Evolutionary conservation across 148 eudicot genomes (phyloP).

Genomic region (Dysphania ambrosioides): DNA sequence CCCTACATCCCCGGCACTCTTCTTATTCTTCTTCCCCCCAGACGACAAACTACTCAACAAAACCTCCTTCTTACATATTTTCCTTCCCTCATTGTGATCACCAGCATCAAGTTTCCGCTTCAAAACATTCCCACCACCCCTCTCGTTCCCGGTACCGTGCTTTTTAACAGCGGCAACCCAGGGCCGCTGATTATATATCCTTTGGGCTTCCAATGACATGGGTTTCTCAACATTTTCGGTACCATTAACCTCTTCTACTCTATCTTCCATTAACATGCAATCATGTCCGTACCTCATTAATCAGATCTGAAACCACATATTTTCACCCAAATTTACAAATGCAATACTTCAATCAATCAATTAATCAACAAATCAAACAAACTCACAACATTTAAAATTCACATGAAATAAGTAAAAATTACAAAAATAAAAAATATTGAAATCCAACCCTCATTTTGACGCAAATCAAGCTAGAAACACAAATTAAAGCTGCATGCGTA

Average conservation of each 20-base stretch:
- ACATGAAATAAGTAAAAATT: neutral
- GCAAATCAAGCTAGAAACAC: neutral
- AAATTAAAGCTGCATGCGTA: neutral
- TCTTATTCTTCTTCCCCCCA: slow-evolving; percentile 47
- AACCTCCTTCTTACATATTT: slow-evolving; percentile 53
- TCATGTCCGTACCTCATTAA: slow-evolving; percentile 29
- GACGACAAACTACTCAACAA: slow-evolving; percentile 42
- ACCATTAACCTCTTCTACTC: slow-evolving; percentile 41
- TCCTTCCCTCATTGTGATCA: slow-evolving; percentile 31
- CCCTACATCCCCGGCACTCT: slow-evolving; percentile 27
- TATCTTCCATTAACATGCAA: slow-evolving; percentile 80
- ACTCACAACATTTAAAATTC: slow-evolving; percentile 1
- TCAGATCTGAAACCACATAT: slow-evolving; percentile 65
- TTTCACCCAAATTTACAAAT: slow-evolving; percentile 21
- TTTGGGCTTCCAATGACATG: slow-evolving; percentile 57
- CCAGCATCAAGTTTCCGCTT: slow-evolving; percentile 42
- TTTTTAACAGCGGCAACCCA: slow-evolving; percentile 30
- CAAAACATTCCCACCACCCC: slow-evolving; percentile 22
- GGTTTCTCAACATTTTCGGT: slow-evolving; percentile 43
- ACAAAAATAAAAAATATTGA: no score
- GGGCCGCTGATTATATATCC: slow-evolving; percentile 35
- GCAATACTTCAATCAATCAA: no score
- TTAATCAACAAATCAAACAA: neutral
- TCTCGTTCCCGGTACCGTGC: slow-evolving; percentile 15
- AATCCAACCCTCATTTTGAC: slow-evolving; percentile 18